phyloP scores from a whole-genome alignment of 176 grass and related monocot species.

The Zizania latifolia region DNA sequence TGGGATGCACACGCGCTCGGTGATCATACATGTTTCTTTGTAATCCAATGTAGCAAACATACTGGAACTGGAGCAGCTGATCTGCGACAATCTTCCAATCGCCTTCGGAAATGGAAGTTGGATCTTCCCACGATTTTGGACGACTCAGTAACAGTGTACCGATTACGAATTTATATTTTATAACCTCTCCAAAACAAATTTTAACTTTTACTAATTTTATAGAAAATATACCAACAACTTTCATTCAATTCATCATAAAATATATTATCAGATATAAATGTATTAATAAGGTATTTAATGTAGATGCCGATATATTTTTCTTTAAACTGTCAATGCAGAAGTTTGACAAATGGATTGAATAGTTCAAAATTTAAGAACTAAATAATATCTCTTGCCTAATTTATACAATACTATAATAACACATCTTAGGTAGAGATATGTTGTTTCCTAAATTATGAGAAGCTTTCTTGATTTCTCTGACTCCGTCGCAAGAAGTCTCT shows the following conservation, averaged over 20 bases:
- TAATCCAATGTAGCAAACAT: not conserved
- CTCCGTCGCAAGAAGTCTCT: not conserved
- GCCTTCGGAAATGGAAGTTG: too few species aligned
- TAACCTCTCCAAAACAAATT: not conserved
- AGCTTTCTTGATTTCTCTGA: conserved; percentile 22
- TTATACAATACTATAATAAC: not conserved
- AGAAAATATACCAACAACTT: too few species aligned
- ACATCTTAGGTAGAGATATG: not conserved
- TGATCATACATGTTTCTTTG: too few species aligned
- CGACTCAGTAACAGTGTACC: not conserved
- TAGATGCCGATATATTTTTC: too few species aligned
- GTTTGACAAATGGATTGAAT: too few species aligned
- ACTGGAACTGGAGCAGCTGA: not conserved
- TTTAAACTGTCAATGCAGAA: too few species aligned
- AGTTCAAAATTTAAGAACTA: not conserved
- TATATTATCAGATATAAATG: too few species aligned
- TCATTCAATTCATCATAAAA: too few species aligned
- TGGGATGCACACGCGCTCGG: too few species aligned
- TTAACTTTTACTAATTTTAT: too few species aligned
- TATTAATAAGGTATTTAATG: too few species aligned
- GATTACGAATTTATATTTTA: conserved; percentile 14
- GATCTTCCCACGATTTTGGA: not conserved
- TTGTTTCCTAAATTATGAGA: conserved; percentile 1
- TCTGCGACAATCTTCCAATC: not conserved
- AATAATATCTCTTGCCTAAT: not conserved